Base-by-base conservation (phyloP, 2,329 filamentous ascomycete genomes). In the Myotisia sp. region DNA sequence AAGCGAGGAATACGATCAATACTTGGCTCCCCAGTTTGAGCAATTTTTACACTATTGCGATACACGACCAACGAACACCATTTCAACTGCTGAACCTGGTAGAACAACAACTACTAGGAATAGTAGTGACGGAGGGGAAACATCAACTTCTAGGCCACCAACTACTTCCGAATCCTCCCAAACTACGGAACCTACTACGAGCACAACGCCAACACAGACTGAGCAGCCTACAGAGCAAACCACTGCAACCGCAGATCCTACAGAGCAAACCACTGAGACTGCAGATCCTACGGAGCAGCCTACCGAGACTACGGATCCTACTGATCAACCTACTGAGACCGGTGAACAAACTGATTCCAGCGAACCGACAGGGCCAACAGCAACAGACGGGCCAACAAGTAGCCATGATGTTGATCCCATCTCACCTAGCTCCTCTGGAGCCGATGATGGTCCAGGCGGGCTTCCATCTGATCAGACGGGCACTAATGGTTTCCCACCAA, bases 61-160 rank as follows among this genome's bases (percentile, higher is more conserved):
- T 6, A 6, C 10, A 12, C 6, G 10, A 5, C 22, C 14, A 14
- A 18, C 14, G 3, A 10, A 10, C 31, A 12, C 20, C n/a, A 17
- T 9, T 5, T 23, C 32, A 4, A 26, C 32, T 1, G 13, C 32
- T 12, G 32, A 26, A n/a, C 32, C 32, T 27, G 32, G 32, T 7
- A 34, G 16, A 23, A 34, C 32, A 9, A 24, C 32, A 6, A 12
- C 22, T 16, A 29, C 27, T 6, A 24, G 8, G 12, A 12, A 24
- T 12, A 8, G 12, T 8, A 8, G 8, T 12, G 12, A 8, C 8
- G 12, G 8, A 9, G 8, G 8, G 8, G 8, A 8, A 24, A 24
- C 12, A 9, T 12, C 22, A 24, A 24, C 22, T 24, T 14, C 27
- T 19, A 26, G 12, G 12, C 10, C 12, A 18, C 8, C 31, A 8